Base-by-base conservation (phyloP, 2,329 filamentous ascomycete genomes). In the Pseudogymnoascus sp. region DNA sequence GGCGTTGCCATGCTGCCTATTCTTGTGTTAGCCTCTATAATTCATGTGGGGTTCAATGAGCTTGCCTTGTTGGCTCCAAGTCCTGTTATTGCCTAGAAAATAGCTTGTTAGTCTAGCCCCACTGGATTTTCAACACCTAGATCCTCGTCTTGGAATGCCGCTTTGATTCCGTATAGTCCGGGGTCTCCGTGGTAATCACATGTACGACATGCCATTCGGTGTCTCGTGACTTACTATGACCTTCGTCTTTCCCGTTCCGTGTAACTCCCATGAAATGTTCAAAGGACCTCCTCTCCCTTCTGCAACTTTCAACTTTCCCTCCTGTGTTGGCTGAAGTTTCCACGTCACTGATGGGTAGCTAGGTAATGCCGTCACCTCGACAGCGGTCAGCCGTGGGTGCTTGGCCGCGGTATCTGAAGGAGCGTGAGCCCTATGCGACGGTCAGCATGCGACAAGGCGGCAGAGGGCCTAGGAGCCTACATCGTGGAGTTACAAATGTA, bases 231-330 rank as follows among this genome's bases (percentile, higher is more conserved):
- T 68, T 80, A 95, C 90, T 70, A 92, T 80, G 68, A 95, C 77
- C 78, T 90, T 89, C 68, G 83, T 80, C 60, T 87, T 83, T 3
- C 90, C 91, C 66, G 82, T 78, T 64, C 92, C 90, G 77, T 96
- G 91, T 60, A 95, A 79, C 75, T 95, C 90, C 81, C 90, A 96
- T 62, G 85, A 81, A 62, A 96, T 85, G 54, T 89, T 83, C 68
- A 96, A 79, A 19, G 90, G 91, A 1, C 90, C 91, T 67, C 91
- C 89, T 70, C 90, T 83, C 39, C 79, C 83, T 63, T 82, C 79
- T n/a, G 88, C 91, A 28, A 90, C 90, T 2, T 83, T 76, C 6
- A 85, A 72, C 48, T 81, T 81, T 4, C 87, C 90, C 61, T 82
- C 80, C 43, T 80, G 79, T 60, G 85, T 81, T 4, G 91, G 87